Evolutionary conservation across 495 filamentous ascomycete genomes (phyloP), one percentile per base, ranked within the genome.

Genomic region (Talaromyces ruber): DNA sequence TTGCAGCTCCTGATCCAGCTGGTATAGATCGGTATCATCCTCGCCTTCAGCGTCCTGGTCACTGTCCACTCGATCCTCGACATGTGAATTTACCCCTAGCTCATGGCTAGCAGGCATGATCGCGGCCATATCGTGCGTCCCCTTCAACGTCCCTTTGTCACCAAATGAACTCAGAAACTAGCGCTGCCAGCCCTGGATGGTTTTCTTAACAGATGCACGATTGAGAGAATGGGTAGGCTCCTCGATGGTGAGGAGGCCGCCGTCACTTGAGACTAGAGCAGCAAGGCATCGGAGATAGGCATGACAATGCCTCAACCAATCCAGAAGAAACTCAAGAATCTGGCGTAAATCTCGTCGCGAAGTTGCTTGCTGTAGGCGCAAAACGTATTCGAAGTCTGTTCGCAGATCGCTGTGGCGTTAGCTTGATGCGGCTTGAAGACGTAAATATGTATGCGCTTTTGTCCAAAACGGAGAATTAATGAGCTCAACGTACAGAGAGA

Each of bases 1-100:
- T 63, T 78, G 72, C 55, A 72, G 66, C 57, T 71, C 67, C 52
- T 81, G 74, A 50, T 79, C 77, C 76, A 81, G 79, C 34, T 73
- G 69, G 59, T 77, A 77, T 16, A 77, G 54, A 58, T 80, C 77
- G 7, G 77, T 76, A 51, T 80, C 79, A 26, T 80, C 79, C 6
- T 82, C 80, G 7, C 80, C 79, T 60, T 82, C 79, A 16, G 79
- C 82, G 64, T 84, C 84, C 63, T 76, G 71, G 58, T 84, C 82
- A 65, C 75, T 81, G 64, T 78, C 80, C 29, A 71, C 68, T 51
- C 37, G 39, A 65, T 70, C 75, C 50, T 70, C 75, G 57, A 67
- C 65, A 21, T 68, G 68, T 50, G 71, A 66, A 64, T 71, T 70
- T 61, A 72, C 67, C 63, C 73, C 69, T 57, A 70, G 69, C 62